A percentile compares a stretch with the other conserved stretches of the same genome.
phyloP scores from a whole-genome alignment of 345 rosid species.

The Lumnitzera racemosa region DNA sequence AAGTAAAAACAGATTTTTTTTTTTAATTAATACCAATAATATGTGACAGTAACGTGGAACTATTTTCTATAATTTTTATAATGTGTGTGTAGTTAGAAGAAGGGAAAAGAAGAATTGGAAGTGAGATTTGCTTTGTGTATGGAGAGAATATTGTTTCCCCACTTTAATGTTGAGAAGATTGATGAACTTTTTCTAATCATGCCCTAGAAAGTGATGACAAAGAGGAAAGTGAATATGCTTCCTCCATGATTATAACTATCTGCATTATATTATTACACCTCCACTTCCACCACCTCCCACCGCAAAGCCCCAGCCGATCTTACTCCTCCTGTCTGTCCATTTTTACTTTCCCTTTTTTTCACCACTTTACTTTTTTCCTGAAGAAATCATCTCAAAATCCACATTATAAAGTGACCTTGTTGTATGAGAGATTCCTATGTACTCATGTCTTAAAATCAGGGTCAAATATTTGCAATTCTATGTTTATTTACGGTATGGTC shows the following conservation, averaged over 20 bases:
- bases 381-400: too few species aligned
- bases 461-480: too few species aligned
- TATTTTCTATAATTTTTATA: too few species aligned
- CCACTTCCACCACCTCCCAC: slow-evolving; percentile 26
- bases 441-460: too few species aligned
- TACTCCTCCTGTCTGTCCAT: neutral
- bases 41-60: too few species aligned
- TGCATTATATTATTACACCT: slow-evolving; percentile 24
- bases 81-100: neutral
- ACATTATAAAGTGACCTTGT: too few species aligned
- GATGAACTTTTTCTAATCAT: slow-evolving; percentile 70
- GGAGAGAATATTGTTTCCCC: slow-evolving; percentile 16
- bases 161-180: slow-evolving; percentile 34
- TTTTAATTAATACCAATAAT: too few species aligned
- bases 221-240: slow-evolving; percentile 71
- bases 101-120: slow-evolving; percentile 9
- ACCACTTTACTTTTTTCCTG: neutral
- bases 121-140: neutral
- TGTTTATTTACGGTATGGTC: too few species aligned
- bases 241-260: slow-evolving; percentile 53
- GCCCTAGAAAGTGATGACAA: slow-evolving; percentile 82
- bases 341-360: neutral
- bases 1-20: too few species aligned
- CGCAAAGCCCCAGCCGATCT: slow-evolving; percentile 2
- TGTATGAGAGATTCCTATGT: too few species aligned